Base-by-base conservation (phyloP, 352 stramenopile species). In the Globisporangium paddicum region DNA sequence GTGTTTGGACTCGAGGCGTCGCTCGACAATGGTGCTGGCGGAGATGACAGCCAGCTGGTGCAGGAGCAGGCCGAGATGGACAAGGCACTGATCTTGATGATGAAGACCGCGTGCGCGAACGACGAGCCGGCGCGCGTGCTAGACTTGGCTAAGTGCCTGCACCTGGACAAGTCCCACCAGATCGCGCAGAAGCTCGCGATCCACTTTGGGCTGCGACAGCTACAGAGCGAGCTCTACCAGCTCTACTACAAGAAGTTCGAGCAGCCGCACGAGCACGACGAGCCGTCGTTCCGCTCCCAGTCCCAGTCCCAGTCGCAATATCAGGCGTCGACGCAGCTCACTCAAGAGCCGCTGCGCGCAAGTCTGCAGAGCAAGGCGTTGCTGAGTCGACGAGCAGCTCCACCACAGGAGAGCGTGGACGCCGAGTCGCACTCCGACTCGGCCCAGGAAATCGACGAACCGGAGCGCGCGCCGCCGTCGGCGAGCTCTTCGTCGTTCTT, bases 111-210 rank as follows among this genome's bases (percentile, higher is more conserved):
- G 23, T 95, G 77, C 54, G 73, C 65, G 16, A 79, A 73, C 35
- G 85, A 95, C 58, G 72, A 90, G 46, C 72, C 82, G 18, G 73
- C 77, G 23, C 75, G 80, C 16, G 81, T 89, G 38, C 55, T 92
- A 9, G 85, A 93, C 53, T 62, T 95, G 58, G 82, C 82, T 56
- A 89, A 89, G 68, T 95, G 85, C 50, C 62, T 95, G 25, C 73
- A 88, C 58, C 56, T 95, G 1, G 81, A 93, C 41, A 95, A 95
- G 54, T 91, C 79, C 0, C 81, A 91, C 35, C 73, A 87, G 58
- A 95, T 95, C 51, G 85, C 82, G 16, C 81, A 91, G 64, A 92
- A 93, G 53, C 68, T 95, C 16, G 82, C 83, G 2, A 82, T 82
- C 38, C 82, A 95, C 54, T 95, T 90, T 64, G 83, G 76, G 0